A percentile compares a stretch with the other conserved stretches of the same genome.
Conservation (phyloP, 1,139 yeast genomes). For the Zygotorulaspora mrakii region DNA sequence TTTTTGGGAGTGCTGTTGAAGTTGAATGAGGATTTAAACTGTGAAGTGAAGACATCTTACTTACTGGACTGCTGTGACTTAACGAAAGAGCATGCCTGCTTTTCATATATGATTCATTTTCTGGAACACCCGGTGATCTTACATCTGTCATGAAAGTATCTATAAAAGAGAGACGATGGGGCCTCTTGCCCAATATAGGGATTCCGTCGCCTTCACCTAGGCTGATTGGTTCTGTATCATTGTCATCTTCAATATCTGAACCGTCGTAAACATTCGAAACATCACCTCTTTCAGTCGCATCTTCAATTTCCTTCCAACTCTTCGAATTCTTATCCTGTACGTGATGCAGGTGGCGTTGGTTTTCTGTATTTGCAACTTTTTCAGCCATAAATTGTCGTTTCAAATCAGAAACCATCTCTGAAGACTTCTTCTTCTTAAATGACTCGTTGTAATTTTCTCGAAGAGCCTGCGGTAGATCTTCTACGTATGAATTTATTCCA, state of each 20-base stretch:
- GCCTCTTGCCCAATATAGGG: constrained; percentile 21
- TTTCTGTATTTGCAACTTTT: not conserved
- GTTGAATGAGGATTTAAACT: constrained; percentile 15
- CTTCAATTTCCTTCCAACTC: not conserved
- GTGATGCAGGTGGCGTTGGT: not conserved
- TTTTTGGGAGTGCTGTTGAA: constrained; percentile 13
- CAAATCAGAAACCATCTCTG: constrained; percentile 8
- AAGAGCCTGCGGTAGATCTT: constrained; percentile 14
- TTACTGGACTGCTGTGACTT: constrained; percentile 19
- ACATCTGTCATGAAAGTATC: constrained; percentile 29
- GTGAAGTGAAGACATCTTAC: constrained; percentile 18
- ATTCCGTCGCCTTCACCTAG: too few species aligned
- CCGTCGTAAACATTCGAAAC: constrained; percentile 11
- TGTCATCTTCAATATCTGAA: constrained; percentile 22
- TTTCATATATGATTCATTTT: constrained; percentile 7
- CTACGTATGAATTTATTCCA: constrained; percentile 14
- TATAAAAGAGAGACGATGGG: constrained; percentile 30
- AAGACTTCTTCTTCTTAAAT: not conserved
- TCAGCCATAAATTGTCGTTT: constrained; percentile 14
- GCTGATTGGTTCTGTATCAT: too few species aligned
- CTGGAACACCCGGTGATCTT: constrained; percentile 18
- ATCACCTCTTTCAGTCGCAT: not conserved
- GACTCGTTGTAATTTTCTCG: constrained; percentile 7
- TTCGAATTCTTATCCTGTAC: too few species aligned
- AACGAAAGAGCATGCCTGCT: constrained; percentile 11